A percentile compares a stretch with the other conserved stretches of the same genome.
Evolutionary conservation across 495 filamentous ascomycete species (phyloP).

Genomic region (Letharia columbiana): DNA sequence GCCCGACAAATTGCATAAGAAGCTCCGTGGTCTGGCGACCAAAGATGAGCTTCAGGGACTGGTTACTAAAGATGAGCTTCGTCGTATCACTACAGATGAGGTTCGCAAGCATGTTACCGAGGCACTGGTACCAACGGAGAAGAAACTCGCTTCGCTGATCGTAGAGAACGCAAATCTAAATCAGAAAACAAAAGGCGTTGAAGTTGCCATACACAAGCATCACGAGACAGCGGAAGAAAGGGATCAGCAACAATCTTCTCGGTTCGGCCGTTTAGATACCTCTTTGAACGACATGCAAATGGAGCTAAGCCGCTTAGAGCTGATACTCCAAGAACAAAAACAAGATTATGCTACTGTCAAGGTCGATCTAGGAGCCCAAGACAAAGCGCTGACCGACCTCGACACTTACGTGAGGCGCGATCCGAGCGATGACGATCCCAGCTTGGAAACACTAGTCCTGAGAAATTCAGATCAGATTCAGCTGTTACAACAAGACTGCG

Average conservation of each 20-base stretch:
- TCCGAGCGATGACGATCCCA: not conserved
- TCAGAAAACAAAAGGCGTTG: not conserved
- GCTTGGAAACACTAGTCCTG: not conserved
- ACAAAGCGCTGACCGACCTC: not conserved
- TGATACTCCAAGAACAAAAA: not conserved
- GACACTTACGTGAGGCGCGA: not conserved
- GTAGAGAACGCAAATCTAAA: not conserved
- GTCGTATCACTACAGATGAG: not conserved
- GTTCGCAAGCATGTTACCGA: conserved; percentile 5
- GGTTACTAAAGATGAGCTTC: not conserved
- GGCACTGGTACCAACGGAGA: not conserved
- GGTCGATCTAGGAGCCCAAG: not conserved
- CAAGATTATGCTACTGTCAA: not conserved
- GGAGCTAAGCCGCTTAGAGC: not conserved
- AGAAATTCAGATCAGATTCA: not conserved
- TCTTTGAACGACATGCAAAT: not conserved
- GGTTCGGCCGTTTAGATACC: not conserved
- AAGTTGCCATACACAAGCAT: not conserved
- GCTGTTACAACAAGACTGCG: not conserved
- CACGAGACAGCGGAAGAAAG: not conserved
- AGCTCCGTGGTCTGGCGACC: not conserved
- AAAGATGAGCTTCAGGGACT: conserved; percentile 5
- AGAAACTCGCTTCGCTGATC: not conserved
- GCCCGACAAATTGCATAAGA: not conserved
- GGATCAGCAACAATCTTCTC: not conserved